Percentiles rank a stretch among this genome's conserved stretches.
Evolutionary conservation across 306 rosid genomes (phyloP).

Genomic region (Bauhinia variegata): DNA sequence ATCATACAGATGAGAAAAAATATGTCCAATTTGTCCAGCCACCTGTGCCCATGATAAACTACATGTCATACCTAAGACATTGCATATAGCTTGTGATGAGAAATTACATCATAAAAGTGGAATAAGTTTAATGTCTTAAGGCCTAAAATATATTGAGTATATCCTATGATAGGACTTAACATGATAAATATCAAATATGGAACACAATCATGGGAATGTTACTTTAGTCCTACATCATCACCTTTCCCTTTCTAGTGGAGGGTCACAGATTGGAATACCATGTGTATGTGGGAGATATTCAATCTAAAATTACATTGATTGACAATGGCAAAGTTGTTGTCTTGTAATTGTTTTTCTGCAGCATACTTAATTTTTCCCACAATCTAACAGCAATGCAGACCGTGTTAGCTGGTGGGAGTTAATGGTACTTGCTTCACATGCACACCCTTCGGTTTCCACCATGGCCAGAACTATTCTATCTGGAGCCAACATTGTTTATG

Average conservation of each 20-base stretch:
- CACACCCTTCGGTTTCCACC: constrained; percentile 90
- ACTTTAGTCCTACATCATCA: no score
- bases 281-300: not conserved
- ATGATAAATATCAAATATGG: not conserved
- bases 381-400: constrained; percentile 76
- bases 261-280: not conserved
- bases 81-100: not conserved
- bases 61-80: not conserved
- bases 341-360: not conserved
- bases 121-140: not conserved
- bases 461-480: constrained; percentile 90
- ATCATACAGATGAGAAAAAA: constrained; percentile 1
- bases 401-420: constrained; percentile 96
- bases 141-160: constrained; percentile 3
- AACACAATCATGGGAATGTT: not conserved
- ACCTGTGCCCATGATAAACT: not conserved
- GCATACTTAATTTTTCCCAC: constrained; percentile 7
- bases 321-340: not conserved
- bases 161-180: not conserved
- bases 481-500: constrained; percentile 85
- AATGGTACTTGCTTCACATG: constrained; percentile 81
- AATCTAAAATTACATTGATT: not conserved
- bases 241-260: not conserved
- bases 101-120: not conserved
- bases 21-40: constrained; percentile 2